Conservation (phyloP, 805 yeast species). For the Lipomyces mesembrius region DNA sequence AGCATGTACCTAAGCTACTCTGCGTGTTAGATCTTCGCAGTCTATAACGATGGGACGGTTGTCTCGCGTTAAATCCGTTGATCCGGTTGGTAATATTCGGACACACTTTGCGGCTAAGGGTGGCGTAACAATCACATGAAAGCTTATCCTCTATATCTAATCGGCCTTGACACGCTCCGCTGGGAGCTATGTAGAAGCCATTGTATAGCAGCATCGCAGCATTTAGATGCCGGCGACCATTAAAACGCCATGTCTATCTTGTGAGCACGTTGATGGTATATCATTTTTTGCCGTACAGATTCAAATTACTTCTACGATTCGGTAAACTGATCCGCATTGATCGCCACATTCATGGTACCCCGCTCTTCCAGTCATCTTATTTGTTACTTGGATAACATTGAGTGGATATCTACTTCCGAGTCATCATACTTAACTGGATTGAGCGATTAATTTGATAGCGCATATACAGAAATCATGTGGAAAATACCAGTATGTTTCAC, state of each 20-base stretch:
- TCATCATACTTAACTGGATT: neutral
- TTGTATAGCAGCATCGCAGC: neutral
- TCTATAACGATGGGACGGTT: too few species aligned
- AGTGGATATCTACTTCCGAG: neutral
- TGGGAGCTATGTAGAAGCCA: neutral
- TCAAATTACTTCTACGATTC: neutral
- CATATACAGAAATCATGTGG: neutral
- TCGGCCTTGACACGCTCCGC: neutral
- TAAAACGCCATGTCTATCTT: neutral
- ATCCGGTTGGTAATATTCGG: too few species aligned
- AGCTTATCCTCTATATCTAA: neutral
- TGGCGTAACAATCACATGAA: neutral
- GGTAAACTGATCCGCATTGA: neutral
- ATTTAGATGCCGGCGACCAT: neutral
- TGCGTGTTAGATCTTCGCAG: too few species aligned
- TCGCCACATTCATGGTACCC: neutral
- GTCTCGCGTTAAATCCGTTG: too few species aligned
- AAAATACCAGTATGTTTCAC: neutral
- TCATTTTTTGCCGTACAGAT: neutral
- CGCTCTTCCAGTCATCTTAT: neutral
- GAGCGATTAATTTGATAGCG: neutral
- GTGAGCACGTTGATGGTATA: neutral
- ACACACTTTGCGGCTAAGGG: neutral
- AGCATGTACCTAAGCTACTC: too few species aligned
- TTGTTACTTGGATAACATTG: neutral